A percentile compares a stretch with the other conserved stretches of the same genome.
phyloP scores from a whole-genome alignment of 192 early-diverging fungal species.

The Linnemannia zychae region DNA sequence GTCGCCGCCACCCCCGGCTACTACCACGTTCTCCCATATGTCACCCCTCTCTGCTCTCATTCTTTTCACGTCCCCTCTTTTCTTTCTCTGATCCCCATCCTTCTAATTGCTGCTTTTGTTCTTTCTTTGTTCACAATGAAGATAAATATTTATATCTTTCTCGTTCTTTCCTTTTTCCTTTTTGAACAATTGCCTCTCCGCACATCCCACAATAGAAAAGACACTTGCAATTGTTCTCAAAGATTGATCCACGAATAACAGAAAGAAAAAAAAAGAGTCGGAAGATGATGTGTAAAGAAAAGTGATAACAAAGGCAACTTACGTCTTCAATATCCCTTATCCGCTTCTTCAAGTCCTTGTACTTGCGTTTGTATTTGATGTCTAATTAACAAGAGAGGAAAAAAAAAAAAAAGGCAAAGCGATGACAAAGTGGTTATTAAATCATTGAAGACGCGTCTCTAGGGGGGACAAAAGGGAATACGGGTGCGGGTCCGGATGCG shows the following conservation, averaged over 20 bases:
- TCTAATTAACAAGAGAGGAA: slow-evolving; percentile 11
- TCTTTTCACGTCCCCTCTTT: neutral
- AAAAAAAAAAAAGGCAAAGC: neutral
- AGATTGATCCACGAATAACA: neutral
- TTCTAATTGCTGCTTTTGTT: neutral
- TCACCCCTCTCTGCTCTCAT: neutral
- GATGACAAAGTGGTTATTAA: neutral
- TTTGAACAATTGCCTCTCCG: slow-evolving; percentile 9
- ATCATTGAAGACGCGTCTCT: slow-evolving; percentile 2
- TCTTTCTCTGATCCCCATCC: neutral
- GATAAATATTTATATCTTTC: neutral
- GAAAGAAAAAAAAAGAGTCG: neutral
- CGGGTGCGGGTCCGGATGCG: no score
- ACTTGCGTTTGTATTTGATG: slow-evolving; percentile 60
- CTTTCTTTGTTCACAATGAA: neutral
- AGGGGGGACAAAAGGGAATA: neutral
- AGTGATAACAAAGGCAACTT: slow-evolving; percentile 5
- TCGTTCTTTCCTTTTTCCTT: slow-evolving; percentile 4
- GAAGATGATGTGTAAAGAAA: neutral
- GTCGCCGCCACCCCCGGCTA: neutral
- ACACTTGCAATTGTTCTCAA: neutral
- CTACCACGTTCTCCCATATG: neutral
- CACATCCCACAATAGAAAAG: neutral
- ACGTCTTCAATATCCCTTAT: slow-evolving; percentile 66
- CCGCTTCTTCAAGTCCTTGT: slow-evolving; percentile 63